These are phyloP conservation scores for Rhizophagus sp. DNA, from an alignment of 192 early-diverging fungal genomes.

Conservation along the genomic window DNA sequence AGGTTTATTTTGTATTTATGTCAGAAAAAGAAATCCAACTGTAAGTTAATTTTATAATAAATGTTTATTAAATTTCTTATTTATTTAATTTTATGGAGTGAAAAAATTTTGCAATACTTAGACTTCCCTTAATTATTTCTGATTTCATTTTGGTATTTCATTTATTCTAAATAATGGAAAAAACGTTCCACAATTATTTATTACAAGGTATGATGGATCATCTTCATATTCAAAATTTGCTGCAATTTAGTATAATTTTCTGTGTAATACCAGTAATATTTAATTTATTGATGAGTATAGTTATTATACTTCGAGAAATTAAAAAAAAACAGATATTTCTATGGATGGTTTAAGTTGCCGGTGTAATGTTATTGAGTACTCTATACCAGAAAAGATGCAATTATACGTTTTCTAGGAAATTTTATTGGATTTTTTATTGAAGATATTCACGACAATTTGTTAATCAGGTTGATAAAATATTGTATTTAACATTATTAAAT, in stretches of 20 bases:
- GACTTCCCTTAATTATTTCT: not conserved
- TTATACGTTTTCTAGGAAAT: not conserved
- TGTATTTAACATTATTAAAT: no score
- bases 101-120: slow-evolving; percentile 1
- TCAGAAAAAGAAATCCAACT: not conserved
- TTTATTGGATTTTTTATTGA: not conserved
- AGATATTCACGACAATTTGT: slow-evolving; percentile 4
- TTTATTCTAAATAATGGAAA: not conserved
- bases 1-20: not conserved
- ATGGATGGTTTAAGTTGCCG: not conserved
- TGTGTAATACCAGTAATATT: not conserved
- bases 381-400: not conserved
- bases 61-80: not conserved
- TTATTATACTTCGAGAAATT: not conserved
- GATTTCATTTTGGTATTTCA: not conserved
- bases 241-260: not conserved
- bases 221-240: not conserved
- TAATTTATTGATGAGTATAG: not conserved
- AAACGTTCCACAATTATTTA: not conserved
- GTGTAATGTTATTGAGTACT: not conserved
- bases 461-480: slow-evolving; percentile 1
- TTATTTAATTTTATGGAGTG: not conserved
- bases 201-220: not conserved
- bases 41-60: not conserved
- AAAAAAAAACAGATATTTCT: not conserved